These are phyloP conservation scores for Cyclocybe aegerita DNA, from an alignment of 768 basidiomycete species.

Conservation along the genomic window DNA sequence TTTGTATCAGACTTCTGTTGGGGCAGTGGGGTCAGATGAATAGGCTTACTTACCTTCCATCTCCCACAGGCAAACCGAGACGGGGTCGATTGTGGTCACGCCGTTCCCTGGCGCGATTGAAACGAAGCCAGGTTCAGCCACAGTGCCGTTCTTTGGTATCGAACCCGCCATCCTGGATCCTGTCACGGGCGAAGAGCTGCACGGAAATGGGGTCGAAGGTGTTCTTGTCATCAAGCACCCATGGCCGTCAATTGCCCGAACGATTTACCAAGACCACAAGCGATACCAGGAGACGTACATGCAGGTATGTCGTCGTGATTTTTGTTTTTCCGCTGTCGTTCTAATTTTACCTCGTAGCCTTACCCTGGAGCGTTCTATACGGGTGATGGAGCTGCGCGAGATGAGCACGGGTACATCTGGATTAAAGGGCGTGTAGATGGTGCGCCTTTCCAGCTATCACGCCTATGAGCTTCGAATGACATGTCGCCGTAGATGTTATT, in stretches of 20 bases:
- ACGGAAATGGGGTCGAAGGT: slow-evolving; percentile 86
- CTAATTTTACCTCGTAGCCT: slow-evolving; percentile 34
- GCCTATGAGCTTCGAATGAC: neutral
- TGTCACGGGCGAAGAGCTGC: slow-evolving; percentile 69
- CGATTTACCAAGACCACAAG: slow-evolving; percentile 90
- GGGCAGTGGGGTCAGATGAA: slow-evolving; percentile 7
- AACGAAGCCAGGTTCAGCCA: slow-evolving; percentile 95
- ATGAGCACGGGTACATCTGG: slow-evolving; percentile 97
- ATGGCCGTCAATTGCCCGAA: slow-evolving; percentile 95
- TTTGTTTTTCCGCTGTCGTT: neutral
- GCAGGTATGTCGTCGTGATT: slow-evolving; percentile 29
- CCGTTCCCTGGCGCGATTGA: slow-evolving; percentile 95
- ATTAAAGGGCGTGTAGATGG: slow-evolving; percentile 97
- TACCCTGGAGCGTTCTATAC: slow-evolving; percentile 95
- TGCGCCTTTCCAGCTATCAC: slow-evolving; percentile 25
- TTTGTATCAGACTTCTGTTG: slow-evolving; percentile 1
- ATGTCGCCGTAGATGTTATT: slow-evolving; percentile 71
- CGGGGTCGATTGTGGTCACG: slow-evolving; percentile 92
- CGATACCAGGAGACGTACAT: slow-evolving; percentile 60
- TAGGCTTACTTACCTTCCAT: slow-evolving; percentile 3
- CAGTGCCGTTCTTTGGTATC: slow-evolving; percentile 97
- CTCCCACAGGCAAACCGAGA: slow-evolving; percentile 86
- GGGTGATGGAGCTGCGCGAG: slow-evolving; percentile 95
- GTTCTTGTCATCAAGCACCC: slow-evolving; percentile 83
- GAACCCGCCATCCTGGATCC: slow-evolving; percentile 88